phyloP scores from a whole-genome alignment of 2,329 filamentous ascomycete genomes.

The Ascosphaera pollenicola region DNA sequence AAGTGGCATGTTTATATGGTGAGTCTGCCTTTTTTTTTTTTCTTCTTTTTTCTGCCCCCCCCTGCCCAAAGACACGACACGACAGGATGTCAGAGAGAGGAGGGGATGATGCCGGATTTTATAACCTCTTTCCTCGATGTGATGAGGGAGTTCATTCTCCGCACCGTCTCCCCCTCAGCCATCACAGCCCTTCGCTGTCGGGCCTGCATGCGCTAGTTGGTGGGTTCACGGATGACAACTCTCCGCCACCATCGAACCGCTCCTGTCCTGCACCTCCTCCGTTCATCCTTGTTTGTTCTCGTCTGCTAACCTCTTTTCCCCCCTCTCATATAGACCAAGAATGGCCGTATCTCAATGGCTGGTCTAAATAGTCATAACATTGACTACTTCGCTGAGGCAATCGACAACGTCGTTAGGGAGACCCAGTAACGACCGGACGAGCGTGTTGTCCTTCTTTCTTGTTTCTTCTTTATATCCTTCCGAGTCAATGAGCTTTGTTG shows the following conservation, averaged over 20 bases:
- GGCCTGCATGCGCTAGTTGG: not conserved
- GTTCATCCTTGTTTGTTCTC: too few relatives aligned
- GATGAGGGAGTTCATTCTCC: not conserved
- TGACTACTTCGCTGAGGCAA: constrained; percentile 76
- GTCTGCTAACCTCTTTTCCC: not conserved
- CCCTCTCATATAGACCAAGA: constrained; percentile 47
- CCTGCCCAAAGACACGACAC: not conserved
- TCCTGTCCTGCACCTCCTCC: not conserved
- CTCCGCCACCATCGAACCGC: too few relatives aligned
- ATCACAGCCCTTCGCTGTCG: not conserved
- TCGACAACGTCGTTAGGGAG: constrained; percentile 55
- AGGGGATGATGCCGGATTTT: not conserved
- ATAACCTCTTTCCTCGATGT: not conserved
- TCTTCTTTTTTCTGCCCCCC: not conserved
- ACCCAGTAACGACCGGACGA: constrained; percentile 8
- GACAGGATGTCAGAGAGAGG: too few relatives aligned
- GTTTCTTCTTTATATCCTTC: too few relatives aligned
- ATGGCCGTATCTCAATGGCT: constrained; percentile 94
- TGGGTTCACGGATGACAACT: not conserved
- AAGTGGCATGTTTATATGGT: constrained; percentile 31
- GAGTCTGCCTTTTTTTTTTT: constrained; percentile 5
- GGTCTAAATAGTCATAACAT: constrained; percentile 85
- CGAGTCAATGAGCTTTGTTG: too few relatives aligned
- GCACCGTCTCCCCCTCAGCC: not conserved
- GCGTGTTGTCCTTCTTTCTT: too few relatives aligned